A percentile compares a stretch with the other conserved stretches of the same genome.
Evolutionary conservation across 768 basidiomycete genomes (phyloP).

Genomic region (Tulasnella sp.): DNA sequence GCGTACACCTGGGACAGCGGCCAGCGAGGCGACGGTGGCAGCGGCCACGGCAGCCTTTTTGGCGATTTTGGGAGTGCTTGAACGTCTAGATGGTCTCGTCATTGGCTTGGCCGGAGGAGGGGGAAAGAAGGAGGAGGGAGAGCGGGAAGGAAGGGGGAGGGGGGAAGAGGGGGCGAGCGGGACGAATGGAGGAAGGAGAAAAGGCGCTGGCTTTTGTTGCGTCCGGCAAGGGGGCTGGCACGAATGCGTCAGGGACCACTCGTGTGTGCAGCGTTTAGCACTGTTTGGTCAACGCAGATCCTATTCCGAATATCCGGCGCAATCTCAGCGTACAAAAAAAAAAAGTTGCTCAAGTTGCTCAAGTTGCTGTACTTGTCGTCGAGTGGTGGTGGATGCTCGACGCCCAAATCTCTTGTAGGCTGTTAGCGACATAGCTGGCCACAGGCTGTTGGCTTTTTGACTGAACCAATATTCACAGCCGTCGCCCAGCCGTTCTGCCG

Average conservation of each 20-base stretch:
- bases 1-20: background rate
- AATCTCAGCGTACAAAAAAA: background rate
- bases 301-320: background rate
- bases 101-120: background rate
- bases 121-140: background rate
- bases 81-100: background rate
- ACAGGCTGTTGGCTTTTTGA: background rate
- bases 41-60: background rate
- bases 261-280: background rate
- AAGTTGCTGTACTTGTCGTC: background rate
- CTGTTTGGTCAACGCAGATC: constrained; percentile 1
- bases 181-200: background rate
- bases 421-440: background rate
- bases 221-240: background rate
- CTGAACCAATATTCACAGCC: background rate
- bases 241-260: background rate
- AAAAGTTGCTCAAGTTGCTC: background rate
- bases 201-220: background rate
- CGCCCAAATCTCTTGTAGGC: background rate
- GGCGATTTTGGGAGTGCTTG: background rate
- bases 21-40: background rate
- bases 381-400: background rate
- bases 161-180: background rate
- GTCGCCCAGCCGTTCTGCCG: background rate
- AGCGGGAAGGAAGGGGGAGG: background rate